Evolutionary conservation across 179 eudicot species (phyloP).

Genomic region (Carnegiea gigantea): DNA sequence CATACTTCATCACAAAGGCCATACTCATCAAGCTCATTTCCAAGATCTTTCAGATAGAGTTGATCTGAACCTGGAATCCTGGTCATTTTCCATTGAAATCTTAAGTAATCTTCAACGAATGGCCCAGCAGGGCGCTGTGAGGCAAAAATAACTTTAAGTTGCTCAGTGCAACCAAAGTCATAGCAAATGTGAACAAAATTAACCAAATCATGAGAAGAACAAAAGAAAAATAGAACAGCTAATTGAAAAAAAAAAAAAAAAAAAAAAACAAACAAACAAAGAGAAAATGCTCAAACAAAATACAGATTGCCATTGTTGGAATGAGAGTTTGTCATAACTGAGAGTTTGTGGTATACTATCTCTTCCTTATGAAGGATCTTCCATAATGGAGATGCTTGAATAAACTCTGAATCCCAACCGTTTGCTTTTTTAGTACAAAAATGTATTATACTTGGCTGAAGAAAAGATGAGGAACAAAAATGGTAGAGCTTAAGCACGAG

Average conservation of each 20-base stretch:
- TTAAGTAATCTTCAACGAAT: neutral
- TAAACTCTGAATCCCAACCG: neutral
- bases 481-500: neutral
- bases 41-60: slow-evolving; percentile 52
- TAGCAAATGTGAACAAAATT: neutral
- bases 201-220: neutral
- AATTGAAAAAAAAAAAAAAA: neutral
- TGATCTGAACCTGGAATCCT: slow-evolving; percentile 72
- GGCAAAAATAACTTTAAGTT: neutral
- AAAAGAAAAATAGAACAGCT: neutral
- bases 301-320: neutral
- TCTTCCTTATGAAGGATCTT: neutral
- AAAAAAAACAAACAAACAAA: no score
- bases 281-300: neutral
- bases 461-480: neutral
- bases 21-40: slow-evolving; percentile 74
- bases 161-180: neutral
- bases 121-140: neutral
- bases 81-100: slow-evolving; percentile 17
- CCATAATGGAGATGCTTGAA: neutral
- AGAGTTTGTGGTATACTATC: neutral
- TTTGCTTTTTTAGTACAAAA: neutral
- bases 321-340: neutral
- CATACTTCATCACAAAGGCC: slow-evolving; percentile 89
- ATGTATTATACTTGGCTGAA: neutral